A percentile compares a stretch with the other conserved stretches of the same genome.
Conservation (phyloP, 192 early-diverging fungal genomes). For the Nowakowskiella sp. region DNA sequence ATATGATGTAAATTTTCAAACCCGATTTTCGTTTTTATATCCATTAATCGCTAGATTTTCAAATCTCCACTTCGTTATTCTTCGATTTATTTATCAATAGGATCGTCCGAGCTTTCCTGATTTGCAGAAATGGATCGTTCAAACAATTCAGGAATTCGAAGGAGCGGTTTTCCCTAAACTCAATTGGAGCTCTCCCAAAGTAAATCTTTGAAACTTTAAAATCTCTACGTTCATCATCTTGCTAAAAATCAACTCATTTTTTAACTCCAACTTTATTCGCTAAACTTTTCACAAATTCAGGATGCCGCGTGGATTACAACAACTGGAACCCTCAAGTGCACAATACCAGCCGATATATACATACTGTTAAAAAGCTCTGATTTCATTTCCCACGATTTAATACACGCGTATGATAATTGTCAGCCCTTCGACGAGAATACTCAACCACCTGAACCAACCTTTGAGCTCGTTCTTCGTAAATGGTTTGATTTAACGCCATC, state of each 20-base stretch:
- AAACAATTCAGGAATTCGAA: slow-evolving; percentile 61
- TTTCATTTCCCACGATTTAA: slow-evolving; percentile 79
- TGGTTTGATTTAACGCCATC: slow-evolving; percentile 78
- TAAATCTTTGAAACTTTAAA: slow-evolving; percentile 16
- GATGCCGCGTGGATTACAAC: slow-evolving; percentile 89
- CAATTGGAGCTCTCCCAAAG: slow-evolving; percentile 89
- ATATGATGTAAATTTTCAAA: slow-evolving; percentile 16
- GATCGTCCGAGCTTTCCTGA: slow-evolving; percentile 51
- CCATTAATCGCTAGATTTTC: slow-evolving; percentile 5
- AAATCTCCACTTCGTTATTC: background rate
- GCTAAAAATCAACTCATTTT: slow-evolving; percentile 1
- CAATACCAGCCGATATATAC: slow-evolving; percentile 67
- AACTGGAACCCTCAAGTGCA: slow-evolving; percentile 73
- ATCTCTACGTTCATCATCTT: slow-evolving; percentile 1
- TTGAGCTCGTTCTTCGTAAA: slow-evolving; percentile 74
- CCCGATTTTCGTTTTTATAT: background rate
- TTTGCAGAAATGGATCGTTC: slow-evolving; percentile 53
- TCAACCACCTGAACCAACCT: slow-evolving; percentile 18
- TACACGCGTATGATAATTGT: slow-evolving; percentile 67
- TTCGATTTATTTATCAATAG: background rate
- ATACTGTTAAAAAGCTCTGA: slow-evolving; percentile 88
- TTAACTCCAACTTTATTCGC: slow-evolving; percentile 4
- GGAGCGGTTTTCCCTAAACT: slow-evolving; percentile 88
- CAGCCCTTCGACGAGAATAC: background rate
- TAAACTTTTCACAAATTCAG: slow-evolving; percentile 5